A percentile compares a stretch with the other conserved stretches of the same genome.
Evolutionary conservation across 1,284 basidiomycete species (phyloP).

Genomic region (Calocybe gambosa): DNA sequence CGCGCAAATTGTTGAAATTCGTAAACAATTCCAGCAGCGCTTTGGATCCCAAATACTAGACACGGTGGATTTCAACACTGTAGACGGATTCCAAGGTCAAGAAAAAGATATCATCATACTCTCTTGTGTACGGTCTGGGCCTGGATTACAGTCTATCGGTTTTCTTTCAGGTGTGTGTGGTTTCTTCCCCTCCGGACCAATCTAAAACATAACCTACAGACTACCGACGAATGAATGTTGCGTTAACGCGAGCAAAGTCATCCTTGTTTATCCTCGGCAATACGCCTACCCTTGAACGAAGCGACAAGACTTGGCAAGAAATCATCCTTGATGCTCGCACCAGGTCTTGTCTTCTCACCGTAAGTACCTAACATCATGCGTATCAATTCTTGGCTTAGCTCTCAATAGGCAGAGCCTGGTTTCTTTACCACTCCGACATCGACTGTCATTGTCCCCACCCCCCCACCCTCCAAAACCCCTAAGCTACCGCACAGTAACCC

Average conservation of each 20-base stretch:
- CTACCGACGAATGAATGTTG: constrained; percentile 93
- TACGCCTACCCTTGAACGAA: constrained; percentile 79
- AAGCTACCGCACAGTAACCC: constrained; percentile 9
- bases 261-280: constrained; percentile 94
- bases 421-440: constrained; percentile 28
- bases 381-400: neutral
- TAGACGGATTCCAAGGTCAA: constrained; percentile 97
- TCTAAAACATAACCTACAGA: constrained; percentile 41
- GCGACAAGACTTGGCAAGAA: constrained; percentile 73
- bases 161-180: constrained; percentile 70
- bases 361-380: constrained; percentile 24
- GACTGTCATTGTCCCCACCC: constrained; percentile 2
- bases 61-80: constrained; percentile 92
- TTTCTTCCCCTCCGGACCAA: neutral
- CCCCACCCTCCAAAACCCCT: constrained; percentile 13
- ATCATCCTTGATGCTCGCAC: constrained; percentile 75
- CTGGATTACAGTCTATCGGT: constrained; percentile 76
- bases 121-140: constrained; percentile 88
- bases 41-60: constrained; percentile 73
- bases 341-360: constrained; percentile 48
- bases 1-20: constrained; percentile 82
- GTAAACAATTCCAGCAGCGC: constrained; percentile 60
- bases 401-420: constrained; percentile 23
- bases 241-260: constrained; percentile 91
- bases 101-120: constrained; percentile 96